phyloP scores from a whole-genome alignment of 495 filamentous ascomycete genomes.

The Penicillium samsonianum region DNA sequence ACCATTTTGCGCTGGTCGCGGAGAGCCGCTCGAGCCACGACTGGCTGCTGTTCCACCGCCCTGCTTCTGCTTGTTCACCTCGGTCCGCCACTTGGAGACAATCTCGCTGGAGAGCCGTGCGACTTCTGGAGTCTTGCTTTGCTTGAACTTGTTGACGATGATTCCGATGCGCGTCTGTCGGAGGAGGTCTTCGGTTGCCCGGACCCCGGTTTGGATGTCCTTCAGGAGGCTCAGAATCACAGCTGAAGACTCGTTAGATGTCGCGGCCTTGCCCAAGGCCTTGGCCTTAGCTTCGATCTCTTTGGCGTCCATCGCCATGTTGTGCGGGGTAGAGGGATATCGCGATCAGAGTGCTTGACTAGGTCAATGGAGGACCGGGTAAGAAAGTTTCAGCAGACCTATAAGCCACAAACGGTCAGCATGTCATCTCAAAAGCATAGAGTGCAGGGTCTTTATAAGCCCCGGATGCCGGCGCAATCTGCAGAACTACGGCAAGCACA shows the following conservation, averaged over 20 bases:
- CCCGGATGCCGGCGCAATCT: constrained; percentile 11
- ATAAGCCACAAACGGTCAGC: constrained; percentile 2
- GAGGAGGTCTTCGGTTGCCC: constrained; percentile 81
- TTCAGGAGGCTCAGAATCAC: constrained; percentile 70
- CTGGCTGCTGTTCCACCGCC: constrained; percentile 51
- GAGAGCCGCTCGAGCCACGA: constrained; percentile 43
- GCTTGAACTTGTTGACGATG: constrained; percentile 78
- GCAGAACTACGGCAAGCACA: constrained; percentile 1
- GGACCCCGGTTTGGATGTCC: constrained; percentile 72
- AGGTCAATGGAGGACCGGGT: background rate
- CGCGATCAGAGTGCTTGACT: background rate
- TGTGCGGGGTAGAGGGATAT: constrained; percentile 8
- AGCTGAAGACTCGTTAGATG: constrained; percentile 62
- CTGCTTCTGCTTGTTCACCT: constrained; percentile 70
- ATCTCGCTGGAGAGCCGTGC: constrained; percentile 73
- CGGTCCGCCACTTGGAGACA: constrained; percentile 82
- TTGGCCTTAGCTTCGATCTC: constrained; percentile 73
- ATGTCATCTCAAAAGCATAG: background rate
- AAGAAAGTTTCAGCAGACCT: background rate
- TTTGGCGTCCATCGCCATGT: constrained; percentile 70
- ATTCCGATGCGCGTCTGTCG: constrained; percentile 89
- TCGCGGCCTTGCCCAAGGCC: constrained; percentile 74
- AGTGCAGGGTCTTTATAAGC: background rate
- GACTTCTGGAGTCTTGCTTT: constrained; percentile 74
- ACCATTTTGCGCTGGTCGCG: constrained; percentile 44